Evolutionary conservation across 2,329 filamentous ascomycete genomes (phyloP).

Genomic region (Botryotinia narcissicola): DNA sequence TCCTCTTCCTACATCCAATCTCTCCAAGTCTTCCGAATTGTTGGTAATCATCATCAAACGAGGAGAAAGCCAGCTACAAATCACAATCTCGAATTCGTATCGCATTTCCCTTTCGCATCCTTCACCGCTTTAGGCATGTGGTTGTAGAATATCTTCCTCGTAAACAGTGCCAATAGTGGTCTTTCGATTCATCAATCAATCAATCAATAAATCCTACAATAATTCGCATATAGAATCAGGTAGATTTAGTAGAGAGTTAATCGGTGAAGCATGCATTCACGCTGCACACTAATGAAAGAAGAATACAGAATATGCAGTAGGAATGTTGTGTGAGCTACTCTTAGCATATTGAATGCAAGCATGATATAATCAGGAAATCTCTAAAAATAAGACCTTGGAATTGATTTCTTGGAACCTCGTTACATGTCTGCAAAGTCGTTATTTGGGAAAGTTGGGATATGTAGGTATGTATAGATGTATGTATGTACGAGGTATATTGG

Average conservation of each 20-base stretch:
- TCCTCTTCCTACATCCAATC: conserved; percentile 6
- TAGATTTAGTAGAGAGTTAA: background rate
- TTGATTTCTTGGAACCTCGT: background rate
- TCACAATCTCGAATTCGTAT: background rate
- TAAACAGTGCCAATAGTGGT: conserved; percentile 2
- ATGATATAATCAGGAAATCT: background rate
- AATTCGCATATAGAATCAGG: background rate
- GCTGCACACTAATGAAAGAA: conserved; percentile 3
- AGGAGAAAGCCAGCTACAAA: background rate
- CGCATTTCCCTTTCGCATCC: conserved; percentile 8
- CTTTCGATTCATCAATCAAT: background rate
- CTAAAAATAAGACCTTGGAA: conserved; percentile 1
- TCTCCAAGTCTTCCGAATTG: conserved; percentile 9
- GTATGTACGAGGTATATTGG: background rate
- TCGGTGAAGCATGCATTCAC: background rate
- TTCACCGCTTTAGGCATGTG: background rate
- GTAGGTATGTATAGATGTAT: background rate
- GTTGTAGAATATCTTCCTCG: background rate
- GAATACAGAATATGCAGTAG: background rate
- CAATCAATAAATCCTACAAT: background rate
- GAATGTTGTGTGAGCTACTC: background rate
- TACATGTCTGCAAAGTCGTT: background rate
- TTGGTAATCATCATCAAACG: conserved; percentile 13
- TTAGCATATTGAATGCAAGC: background rate
- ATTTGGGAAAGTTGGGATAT: background rate